phyloP scores from a whole-genome alignment of 1,284 basidiomycete species.

The Austroboletus novae-zelandiae region DNA sequence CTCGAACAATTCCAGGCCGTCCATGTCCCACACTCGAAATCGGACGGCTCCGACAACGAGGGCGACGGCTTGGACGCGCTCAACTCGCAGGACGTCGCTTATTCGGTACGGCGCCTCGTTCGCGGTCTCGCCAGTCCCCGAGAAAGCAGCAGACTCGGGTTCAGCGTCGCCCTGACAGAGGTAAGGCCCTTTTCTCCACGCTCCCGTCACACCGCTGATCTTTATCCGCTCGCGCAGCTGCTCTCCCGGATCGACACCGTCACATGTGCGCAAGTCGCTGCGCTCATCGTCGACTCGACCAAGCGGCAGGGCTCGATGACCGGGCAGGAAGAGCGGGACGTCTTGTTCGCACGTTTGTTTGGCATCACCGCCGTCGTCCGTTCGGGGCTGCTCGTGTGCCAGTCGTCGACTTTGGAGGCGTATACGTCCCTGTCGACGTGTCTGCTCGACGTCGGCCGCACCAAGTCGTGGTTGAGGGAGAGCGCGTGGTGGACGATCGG shows the following conservation, averaged over 20 bases:
- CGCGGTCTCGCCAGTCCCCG: conserved; percentile 88
- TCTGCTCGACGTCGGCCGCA: conserved; percentile 71
- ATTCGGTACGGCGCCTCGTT: conserved; percentile 81
- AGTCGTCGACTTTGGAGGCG: conserved; percentile 53
- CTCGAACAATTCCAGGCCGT: conserved; percentile 81
- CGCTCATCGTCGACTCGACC: conserved; percentile 68
- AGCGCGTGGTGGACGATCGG: conserved; percentile 86
- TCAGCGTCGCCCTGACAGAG: conserved; percentile 94
- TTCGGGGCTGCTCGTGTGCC: conserved; percentile 74
- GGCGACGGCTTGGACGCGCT: conserved; percentile 55
- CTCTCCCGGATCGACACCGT: conserved; percentile 79
- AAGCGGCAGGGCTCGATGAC: conserved; percentile 72
- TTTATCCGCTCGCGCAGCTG: conserved; percentile 49
- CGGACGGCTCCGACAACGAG: conserved; percentile 46
- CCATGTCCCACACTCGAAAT: conserved; percentile 45
- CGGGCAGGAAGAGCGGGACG: conserved; percentile 90
- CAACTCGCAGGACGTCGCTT: conserved; percentile 87
- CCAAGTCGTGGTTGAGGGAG: conserved; percentile 91
- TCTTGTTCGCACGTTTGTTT: conserved; percentile 90
- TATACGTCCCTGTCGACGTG: conserved; percentile 66
- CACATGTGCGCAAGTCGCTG: conserved; percentile 73
- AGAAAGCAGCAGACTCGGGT: conserved; percentile 91
- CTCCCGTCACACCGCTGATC: background rate
- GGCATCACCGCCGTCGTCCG: conserved; percentile 82
- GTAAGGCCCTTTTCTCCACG: conserved; percentile 44